Evolutionary conservation across 495 filamentous ascomycete genomes (phyloP), one percentile per base, ranked within the genome.

Genomic region (Glutinoglossum americanum): DNA sequence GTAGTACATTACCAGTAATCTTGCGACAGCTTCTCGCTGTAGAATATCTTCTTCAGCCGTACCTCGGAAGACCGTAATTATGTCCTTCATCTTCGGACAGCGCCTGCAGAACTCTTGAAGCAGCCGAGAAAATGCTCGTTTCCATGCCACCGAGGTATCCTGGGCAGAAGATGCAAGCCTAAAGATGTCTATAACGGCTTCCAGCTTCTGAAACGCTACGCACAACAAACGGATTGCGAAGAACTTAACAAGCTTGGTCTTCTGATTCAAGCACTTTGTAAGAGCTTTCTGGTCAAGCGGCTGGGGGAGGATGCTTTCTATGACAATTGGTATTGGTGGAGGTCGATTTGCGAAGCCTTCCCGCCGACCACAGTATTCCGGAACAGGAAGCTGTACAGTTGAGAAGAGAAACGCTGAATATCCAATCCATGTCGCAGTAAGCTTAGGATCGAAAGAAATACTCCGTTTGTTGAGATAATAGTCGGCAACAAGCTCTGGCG

Each of bases 391-490:
- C 56, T 82, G 75, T 7, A 96, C 76, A 0, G 76, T 74, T 25
- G 83, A 83, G 66, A 92, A 89, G 5, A 99, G 69, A 56, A 97
- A 85, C 0, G 87, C 76, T 2, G 85, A 88, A 64, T 89, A 95
- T 21, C 89, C 89, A 62, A 97, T 82, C 92, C 92, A 99, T 3
- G 89, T 90, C 0, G 86, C 75, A 0, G 87, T 87, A 10, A 89
- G 73, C 63, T 95, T 97, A 0, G 92, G 89, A 27, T 96, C 93
- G 54, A 93, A 85, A 3, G 80, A 75, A 67, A 97, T 94, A 62
- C 80, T 76, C 45, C 80, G 81, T 66, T 83, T 87, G 64, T 77
- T 80, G 54, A 78, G 73, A 62, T 94, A 97, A 66, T 89, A 96
- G 62, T 84, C 77, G 11, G 87, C 81, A 5, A 94, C 77, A 21